A percentile compares a stretch with the other conserved stretches of the same genome.
Conservation (phyloP, 2,329 filamentous ascomycete species). For the Cordyceps fumosorosea region DNA sequence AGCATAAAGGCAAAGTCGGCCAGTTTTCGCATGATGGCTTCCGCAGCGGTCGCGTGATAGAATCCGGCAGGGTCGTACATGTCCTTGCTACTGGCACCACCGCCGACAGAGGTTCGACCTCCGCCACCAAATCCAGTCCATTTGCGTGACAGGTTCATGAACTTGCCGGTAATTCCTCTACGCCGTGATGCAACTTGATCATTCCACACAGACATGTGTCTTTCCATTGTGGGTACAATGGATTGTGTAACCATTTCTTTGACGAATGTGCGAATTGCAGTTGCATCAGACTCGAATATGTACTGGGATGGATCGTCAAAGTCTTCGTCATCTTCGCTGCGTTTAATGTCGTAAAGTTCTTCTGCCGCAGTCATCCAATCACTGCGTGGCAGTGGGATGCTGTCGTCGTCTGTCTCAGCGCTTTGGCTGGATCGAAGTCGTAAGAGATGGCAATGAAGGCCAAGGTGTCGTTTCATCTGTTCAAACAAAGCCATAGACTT, state of each 20-base stretch:
- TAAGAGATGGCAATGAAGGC: conserved; percentile 87
- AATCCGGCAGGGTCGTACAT: conserved; percentile 80
- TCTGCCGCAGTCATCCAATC: conserved; percentile 88
- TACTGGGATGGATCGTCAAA: conserved; percentile 67
- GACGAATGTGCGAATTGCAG: conserved; percentile 80
- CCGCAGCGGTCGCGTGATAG: conserved; percentile 75
- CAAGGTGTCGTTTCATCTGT: conserved; percentile 98
- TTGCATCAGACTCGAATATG: conserved; percentile 88
- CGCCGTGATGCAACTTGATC: conserved; percentile 90
- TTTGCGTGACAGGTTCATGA: conserved; percentile 87
- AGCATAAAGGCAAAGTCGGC: conserved; percentile 97
- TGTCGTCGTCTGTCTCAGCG: conserved; percentile 86
- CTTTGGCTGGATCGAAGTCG: conserved; percentile 79
- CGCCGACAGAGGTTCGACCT: conserved; percentile 52
- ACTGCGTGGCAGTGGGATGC: conserved; percentile 69
- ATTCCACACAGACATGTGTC: conserved; percentile 86
- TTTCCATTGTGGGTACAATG: conserved; percentile 92
- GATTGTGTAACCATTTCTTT: conserved; percentile 95
- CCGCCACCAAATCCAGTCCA: conserved; percentile 75
- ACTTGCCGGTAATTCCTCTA: conserved; percentile 82
- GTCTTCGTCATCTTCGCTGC: conserved; percentile 59
- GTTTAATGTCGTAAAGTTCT: conserved; percentile 68
- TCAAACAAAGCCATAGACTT: conserved; percentile 89
- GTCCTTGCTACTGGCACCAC: conserved; percentile 42
- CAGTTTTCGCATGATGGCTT: conserved; percentile 87